These are phyloP conservation scores for Globisporangium cystogenes DNA, from an alignment of 352 stramenopile species.

Conservation along the genomic window DNA sequence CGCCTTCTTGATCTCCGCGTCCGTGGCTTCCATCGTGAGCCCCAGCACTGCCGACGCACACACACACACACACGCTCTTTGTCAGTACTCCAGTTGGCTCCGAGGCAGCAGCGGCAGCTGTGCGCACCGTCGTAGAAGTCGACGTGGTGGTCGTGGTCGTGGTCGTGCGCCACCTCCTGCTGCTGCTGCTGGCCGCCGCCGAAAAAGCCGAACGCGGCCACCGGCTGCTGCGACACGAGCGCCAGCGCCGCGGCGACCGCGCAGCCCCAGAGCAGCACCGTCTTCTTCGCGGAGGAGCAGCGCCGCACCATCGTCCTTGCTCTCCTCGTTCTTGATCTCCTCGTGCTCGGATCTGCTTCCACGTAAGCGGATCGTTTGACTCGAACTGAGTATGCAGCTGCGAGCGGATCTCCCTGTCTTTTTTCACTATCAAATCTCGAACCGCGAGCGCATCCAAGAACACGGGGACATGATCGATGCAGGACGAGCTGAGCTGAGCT, in stretches of 20 bases:
- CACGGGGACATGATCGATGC: too few species aligned
- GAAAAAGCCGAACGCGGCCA: conserved; percentile 44
- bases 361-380: too few species aligned
- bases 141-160: conserved; percentile 56
- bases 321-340: too few species aligned
- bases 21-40: conserved; percentile 72
- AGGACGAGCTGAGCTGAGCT: too few species aligned
- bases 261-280: conserved; percentile 20
- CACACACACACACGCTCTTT: neutral
- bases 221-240: conserved; percentile 27
- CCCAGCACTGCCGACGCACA: conserved; percentile 38
- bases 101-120: too few species aligned
- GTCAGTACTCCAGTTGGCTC: too few species aligned
- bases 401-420: too few species aligned
- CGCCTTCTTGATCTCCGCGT: conserved; percentile 93
- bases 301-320: too few species aligned
- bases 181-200: conserved; percentile 42
- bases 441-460: too few species aligned
- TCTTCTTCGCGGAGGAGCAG: conserved; percentile 18
- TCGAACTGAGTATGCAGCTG: too few species aligned
- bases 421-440: too few species aligned
- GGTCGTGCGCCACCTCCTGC: conserved; percentile 28
- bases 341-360: too few species aligned
- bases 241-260: conserved; percentile 16
- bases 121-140: conserved; percentile 71